Percentiles rank a stretch among this genome's conserved stretches.
phyloP scores from a whole-genome alignment of 2,329 filamentous ascomycete species.

The Penicillium sp. region DNA sequence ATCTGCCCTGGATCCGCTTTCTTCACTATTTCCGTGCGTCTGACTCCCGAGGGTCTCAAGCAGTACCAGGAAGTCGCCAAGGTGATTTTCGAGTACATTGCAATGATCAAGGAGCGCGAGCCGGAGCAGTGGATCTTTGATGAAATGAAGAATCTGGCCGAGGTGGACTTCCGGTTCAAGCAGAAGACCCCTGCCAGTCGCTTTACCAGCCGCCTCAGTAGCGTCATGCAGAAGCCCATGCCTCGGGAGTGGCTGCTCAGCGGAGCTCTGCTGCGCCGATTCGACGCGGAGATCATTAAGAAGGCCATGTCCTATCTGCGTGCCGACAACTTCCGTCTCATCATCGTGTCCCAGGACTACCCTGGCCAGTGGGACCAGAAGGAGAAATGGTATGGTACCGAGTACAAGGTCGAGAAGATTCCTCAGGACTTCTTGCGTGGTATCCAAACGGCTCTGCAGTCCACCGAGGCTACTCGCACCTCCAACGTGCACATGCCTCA shows the following conservation, averaged over 20 bases:
- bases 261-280: conserved; percentile 75
- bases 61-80: conserved; percentile 82
- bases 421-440: conserved; percentile 73
- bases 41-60: conserved; percentile 83
- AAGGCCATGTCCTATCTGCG: conserved; percentile 73
- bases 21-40: conserved; percentile 75
- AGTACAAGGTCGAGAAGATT: conserved; percentile 83
- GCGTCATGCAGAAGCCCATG: conserved; percentile 87
- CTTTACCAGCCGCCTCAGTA: conserved; percentile 83
- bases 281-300: conserved; percentile 76
- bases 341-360: conserved; percentile 78
- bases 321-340: conserved; percentile 87
- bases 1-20: conserved; percentile 80
- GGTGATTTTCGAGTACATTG: conserved; percentile 87
- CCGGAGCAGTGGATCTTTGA: conserved; percentile 93
- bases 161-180: conserved; percentile 93
- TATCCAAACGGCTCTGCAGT: conserved; percentile 66
- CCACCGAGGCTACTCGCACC: conserved; percentile 62
- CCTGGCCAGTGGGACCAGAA: conserved; percentile 84
- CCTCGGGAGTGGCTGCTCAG: conserved; percentile 88
- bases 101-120: conserved; percentile 76
- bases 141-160: conserved; percentile 85
- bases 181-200: conserved; percentile 88
- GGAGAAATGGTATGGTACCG: conserved; percentile 97
- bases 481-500: conserved; percentile 81